phyloP scores from a whole-genome alignment of 176 grass and related monocot species.

The Oryza officinalis region DNA sequence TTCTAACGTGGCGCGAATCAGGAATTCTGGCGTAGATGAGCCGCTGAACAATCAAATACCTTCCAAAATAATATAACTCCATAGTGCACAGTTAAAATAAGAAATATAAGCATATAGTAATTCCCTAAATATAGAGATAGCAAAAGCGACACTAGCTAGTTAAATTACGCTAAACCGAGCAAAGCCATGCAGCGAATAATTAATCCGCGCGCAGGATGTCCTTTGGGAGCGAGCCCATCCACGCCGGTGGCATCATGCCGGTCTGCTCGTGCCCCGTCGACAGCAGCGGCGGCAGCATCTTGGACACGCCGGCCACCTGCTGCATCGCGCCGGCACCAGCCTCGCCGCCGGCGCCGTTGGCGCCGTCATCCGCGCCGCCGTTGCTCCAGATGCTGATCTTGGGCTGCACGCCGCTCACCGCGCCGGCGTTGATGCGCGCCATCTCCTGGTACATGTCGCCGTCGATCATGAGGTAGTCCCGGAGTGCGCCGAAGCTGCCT shows the following conservation, averaged over 20 bases:
- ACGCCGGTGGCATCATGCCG: conserved; percentile 71
- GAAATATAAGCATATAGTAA: no score
- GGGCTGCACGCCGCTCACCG: conserved; percentile 61
- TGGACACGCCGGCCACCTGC: conserved; percentile 65
- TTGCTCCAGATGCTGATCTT: conserved; percentile 82
- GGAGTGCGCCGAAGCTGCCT: conserved; percentile 58
- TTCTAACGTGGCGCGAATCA: no score
- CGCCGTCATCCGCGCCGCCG: background rate
- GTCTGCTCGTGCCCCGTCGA: conserved; percentile 80
- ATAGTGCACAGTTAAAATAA: no score
- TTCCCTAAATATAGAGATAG: no score
- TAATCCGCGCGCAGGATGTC: no score
- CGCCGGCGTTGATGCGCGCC: conserved; percentile 68
- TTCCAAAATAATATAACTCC: no score
- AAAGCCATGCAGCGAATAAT: no score
- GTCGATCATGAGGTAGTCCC: conserved; percentile 82
- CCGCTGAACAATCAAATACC: no score
- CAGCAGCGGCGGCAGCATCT: conserved; percentile 71
- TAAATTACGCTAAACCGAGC: no score
- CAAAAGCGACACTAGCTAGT: no score
- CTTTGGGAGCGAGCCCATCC: conserved; percentile 48
- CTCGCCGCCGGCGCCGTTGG: background rate
- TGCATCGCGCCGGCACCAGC: conserved; percentile 53
- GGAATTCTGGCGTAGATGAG: no score
- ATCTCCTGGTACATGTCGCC: conserved; percentile 59